Base-by-base conservation (phyloP, 306 rosid genomes). In the Lathyrus tuberosus region DNA sequence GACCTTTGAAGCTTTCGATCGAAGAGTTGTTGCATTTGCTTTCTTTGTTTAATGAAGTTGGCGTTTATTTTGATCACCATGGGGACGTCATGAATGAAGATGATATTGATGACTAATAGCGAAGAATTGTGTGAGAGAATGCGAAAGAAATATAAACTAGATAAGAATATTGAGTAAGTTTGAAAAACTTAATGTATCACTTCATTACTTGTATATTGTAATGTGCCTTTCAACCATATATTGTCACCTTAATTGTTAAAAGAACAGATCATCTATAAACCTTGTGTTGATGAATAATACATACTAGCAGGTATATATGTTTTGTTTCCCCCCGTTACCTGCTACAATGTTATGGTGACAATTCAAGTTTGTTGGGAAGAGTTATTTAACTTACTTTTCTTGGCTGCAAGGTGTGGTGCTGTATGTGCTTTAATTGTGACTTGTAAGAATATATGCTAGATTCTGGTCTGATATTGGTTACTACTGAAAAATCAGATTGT, bases 1-100 rank as follows among this genome's bases (percentile, higher is more conserved):
- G 99, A 78, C 95, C 99, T 75, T 81, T 77, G 0, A 94, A 91
- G 76, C 70, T 90, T 69, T 83, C 85, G 12, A 41, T 83, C 4
- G 85, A 83, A 66, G 92, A 87, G 33, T 74, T 88, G 17, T 79
- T 88, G 74, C 83, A 74, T 78, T 79, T 94, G 70, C 83, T 84
- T 8, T 82, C 81, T 42, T 74, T 87, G 82, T 91, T 91, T 56
- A 91, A 91, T 78, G 76, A 82, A 60, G 86, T 86, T 33, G 96
- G 97, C 12, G 78, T 94, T 16, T 87, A 81, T 75, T 90, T 94
- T 77, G 72, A 73, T 67, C 82, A 68, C 60, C 71, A 47, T 26
- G 71, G 82, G 18, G 76, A 77, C 35, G 31, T 18, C 2, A 62
- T 51, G 33, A 59, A 48, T 62, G 78, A 60, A 59, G 84, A 76